These are phyloP conservation scores for Limonomyces culmigenus DNA, from an alignment of 1,284 basidiomycete genomes.

Conservation along the genomic window DNA sequence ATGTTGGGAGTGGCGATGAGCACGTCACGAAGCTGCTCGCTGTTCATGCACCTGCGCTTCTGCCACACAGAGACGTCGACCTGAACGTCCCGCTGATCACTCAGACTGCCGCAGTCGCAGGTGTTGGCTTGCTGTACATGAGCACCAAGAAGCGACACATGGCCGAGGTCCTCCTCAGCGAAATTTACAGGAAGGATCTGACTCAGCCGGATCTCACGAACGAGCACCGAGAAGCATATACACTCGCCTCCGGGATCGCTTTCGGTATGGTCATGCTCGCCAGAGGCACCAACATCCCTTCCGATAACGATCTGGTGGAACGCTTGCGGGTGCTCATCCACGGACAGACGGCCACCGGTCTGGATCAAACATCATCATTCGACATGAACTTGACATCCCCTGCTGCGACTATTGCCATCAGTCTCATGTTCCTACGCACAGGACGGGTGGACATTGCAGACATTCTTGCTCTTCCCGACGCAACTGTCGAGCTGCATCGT, in stretches of 20 bases:
- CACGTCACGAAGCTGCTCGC: conserved; percentile 85
- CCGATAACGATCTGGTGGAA: conserved; percentile 53
- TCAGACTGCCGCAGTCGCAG: conserved; percentile 79
- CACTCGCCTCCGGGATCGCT: conserved; percentile 73
- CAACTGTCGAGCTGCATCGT: conserved; percentile 60
- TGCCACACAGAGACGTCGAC: conserved; percentile 76
- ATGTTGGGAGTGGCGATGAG: conserved; percentile 75
- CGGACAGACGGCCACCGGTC: conserved; percentile 34
- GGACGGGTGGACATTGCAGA: conserved; percentile 74
- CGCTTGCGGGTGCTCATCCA: conserved; percentile 57
- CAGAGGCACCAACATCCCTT: conserved; percentile 60
- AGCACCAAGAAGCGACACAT: conserved; percentile 80
- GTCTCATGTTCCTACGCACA: conserved; percentile 84
- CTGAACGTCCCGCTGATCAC: conserved; percentile 83
- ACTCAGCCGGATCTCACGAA: conserved; percentile 68
- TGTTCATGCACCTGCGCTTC: conserved; percentile 83
- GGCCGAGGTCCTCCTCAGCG: conserved; percentile 79
- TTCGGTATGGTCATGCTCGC: conserved; percentile 96
- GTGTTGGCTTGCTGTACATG: conserved; percentile 82
- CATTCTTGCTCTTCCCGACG: conserved; percentile 71
- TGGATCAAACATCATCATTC: conserved; percentile 29
- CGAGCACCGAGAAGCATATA: conserved; percentile 84
- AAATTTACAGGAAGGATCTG: conserved; percentile 68
- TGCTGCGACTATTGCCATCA: conserved; percentile 80
- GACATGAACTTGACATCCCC: conserved; percentile 82